Evolutionary conservation across 1,139 yeast genomes (phyloP).

Genomic region (Protomyces arabidopsidicola): DNA sequence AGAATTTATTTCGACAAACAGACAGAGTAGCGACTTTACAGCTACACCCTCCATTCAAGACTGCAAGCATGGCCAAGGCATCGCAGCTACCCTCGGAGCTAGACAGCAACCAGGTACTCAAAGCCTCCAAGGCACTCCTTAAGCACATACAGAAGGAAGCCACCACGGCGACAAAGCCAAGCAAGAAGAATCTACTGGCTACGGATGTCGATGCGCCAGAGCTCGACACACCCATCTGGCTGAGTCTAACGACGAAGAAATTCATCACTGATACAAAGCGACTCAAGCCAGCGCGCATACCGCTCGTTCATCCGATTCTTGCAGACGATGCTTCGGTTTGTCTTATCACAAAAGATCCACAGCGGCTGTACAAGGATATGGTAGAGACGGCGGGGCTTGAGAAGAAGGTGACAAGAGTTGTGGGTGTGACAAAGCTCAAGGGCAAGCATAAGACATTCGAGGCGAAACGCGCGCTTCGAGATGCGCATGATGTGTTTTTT

Average conservation of each 20-base stretch:
- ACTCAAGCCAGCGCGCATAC: constrained; percentile 67
- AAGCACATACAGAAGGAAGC: constrained; percentile 14
- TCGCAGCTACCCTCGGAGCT: constrained; percentile 8
- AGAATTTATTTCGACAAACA: neutral
- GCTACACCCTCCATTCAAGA: too few relatives aligned
- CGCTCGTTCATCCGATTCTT: constrained; percentile 26
- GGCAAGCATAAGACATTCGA: constrained; percentile 47
- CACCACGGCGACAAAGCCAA: neutral
- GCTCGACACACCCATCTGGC: constrained; percentile 39
- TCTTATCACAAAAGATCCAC: constrained; percentile 66
- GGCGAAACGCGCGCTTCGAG: constrained; percentile 42
- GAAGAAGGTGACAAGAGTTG: constrained; percentile 39
- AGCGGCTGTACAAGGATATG: constrained; percentile 56
- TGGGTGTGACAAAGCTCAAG: constrained; percentile 45
- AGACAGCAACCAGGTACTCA: constrained; percentile 9
- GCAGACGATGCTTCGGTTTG: constrained; percentile 41
- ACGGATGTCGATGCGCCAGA: constrained; percentile 21
- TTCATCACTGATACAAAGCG: constrained; percentile 58
- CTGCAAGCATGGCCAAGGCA: too few relatives aligned
- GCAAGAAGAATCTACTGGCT: constrained; percentile 8
- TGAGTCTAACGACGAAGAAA: constrained; percentile 62
- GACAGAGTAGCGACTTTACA: neutral
- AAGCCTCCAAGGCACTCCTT: constrained; percentile 23
- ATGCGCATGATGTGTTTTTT: constrained; percentile 59
- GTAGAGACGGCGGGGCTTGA: constrained; percentile 47